Percentiles rank a stretch among this genome's conserved stretches.
These are phyloP conservation scores for Sporormia fimetaria DNA, from an alignment of 495 filamentous ascomycete species.

Conservation along the genomic window DNA sequence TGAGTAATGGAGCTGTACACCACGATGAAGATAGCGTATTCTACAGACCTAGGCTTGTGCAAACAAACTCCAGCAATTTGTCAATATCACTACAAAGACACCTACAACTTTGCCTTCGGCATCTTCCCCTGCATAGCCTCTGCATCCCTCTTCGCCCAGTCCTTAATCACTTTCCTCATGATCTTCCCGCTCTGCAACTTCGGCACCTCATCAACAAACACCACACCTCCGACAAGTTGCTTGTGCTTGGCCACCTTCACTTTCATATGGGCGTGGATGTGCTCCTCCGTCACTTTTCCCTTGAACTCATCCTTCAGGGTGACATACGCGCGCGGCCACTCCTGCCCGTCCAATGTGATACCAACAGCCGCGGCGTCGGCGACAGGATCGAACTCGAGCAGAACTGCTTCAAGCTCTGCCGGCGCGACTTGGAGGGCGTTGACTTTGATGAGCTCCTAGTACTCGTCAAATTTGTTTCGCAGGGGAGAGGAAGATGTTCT, in stretches of 20 bases:
- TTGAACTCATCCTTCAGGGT: constrained; percentile 27
- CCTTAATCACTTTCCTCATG: constrained; percentile 27
- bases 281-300: constrained; percentile 22
- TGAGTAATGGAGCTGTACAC: too few species aligned
- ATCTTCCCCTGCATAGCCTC: constrained; percentile 10
- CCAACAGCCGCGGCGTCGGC: constrained; percentile 35
- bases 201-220: constrained; percentile 31
- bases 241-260: constrained; percentile 31
- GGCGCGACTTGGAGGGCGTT: constrained; percentile 38
- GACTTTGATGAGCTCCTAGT: constrained; percentile 36
- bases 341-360: constrained; percentile 26
- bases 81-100: background rate
- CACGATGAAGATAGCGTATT: too few species aligned
- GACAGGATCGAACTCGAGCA: constrained; percentile 32
- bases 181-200: constrained; percentile 33
- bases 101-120: constrained; percentile 22
- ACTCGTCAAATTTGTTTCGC: background rate
- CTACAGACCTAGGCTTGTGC: too few species aligned
- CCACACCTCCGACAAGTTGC: constrained; percentile 30
- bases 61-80: too few species aligned
- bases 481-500: background rate
- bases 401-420: constrained; percentile 37
- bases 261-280: constrained; percentile 29
- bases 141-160: constrained; percentile 32
- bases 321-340: constrained; percentile 32